A percentile compares a stretch with the other conserved stretches of the same genome.
Evolutionary conservation across 306 rosid species (phyloP).

Genomic region (Cucurbita maxima): DNA sequence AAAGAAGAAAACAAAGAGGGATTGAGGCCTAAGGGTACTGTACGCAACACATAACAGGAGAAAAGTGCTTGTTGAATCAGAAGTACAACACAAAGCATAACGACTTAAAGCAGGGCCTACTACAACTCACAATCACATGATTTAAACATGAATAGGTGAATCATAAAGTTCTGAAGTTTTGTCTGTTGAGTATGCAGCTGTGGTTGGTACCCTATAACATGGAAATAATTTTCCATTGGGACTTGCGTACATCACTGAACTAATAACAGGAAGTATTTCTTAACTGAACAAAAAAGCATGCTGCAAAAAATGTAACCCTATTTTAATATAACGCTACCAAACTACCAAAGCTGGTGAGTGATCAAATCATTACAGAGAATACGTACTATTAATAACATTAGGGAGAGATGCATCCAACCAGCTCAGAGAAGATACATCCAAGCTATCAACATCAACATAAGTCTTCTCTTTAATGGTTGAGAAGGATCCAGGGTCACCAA

Average conservation of each 20-base stretch:
- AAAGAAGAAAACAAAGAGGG: background rate
- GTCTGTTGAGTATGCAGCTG: background rate
- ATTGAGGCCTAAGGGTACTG: background rate
- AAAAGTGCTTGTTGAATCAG: background rate
- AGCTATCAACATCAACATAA: conserved; percentile 20
- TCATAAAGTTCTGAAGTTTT: background rate
- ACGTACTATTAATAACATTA: conserved; percentile 69
- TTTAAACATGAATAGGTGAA: background rate
- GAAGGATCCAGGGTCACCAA: conserved; percentile 50
- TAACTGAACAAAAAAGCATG: background rate
- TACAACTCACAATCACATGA: background rate
- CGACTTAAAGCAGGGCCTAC: background rate
- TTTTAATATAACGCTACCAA: background rate
- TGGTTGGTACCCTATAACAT: background rate
- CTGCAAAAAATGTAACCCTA: background rate
- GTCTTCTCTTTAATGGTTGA: conserved; percentile 35
- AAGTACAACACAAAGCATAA: background rate
- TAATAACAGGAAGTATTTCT: background rate
- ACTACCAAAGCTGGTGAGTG: background rate
- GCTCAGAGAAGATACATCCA: conserved; percentile 56
- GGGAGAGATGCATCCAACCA: conserved; percentile 62
- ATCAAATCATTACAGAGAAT: conserved; percentile 12
- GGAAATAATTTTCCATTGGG: background rate
- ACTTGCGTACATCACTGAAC: background rate
- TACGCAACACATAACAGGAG: background rate